These are phyloP conservation scores for Colletotrichum liaoningense DNA, from an alignment of 2,329 filamentous ascomycete species.

Conservation along the genomic window DNA sequence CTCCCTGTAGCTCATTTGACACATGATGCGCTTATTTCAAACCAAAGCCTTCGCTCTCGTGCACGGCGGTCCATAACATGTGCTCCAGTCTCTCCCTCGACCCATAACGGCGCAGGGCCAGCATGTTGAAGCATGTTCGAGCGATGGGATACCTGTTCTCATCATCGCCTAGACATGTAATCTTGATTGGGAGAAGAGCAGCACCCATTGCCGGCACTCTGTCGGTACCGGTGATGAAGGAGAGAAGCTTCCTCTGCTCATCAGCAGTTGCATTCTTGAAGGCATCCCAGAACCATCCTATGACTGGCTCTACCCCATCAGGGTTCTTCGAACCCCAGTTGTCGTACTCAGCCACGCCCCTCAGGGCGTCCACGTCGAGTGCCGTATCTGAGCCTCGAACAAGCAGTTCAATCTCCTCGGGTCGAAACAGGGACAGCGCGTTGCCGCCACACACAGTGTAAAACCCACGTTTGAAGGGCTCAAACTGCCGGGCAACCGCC, in stretches of 20 bases:
- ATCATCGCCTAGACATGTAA: slow-evolving; percentile 82
- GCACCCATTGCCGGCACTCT: slow-evolving; percentile 90
- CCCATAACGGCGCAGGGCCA: slow-evolving; percentile 80
- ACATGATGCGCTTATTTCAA: slow-evolving; percentile 69
- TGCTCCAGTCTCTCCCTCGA: slow-evolving; percentile 74
- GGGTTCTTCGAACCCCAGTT: slow-evolving; percentile 75
- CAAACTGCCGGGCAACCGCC: slow-evolving; percentile 84
- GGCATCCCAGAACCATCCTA: slow-evolving; percentile 90
- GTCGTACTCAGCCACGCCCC: slow-evolving; percentile 83
- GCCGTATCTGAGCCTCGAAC: slow-evolving; percentile 87
- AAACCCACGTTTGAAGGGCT: slow-evolving; percentile 94
- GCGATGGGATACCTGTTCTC: slow-evolving; percentile 82
- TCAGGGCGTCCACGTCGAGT: slow-evolving; percentile 81
- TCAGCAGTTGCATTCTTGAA: slow-evolving; percentile 74
- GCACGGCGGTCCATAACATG: slow-evolving; percentile 87
- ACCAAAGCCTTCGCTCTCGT: slow-evolving; percentile 92
- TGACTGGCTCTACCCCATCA: slow-evolving; percentile 71
- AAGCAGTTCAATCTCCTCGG: slow-evolving; percentile 91
- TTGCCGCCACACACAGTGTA: slow-evolving; percentile 93
- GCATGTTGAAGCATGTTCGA: slow-evolving; percentile 89
- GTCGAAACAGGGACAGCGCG: slow-evolving; percentile 85
- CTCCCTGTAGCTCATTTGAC: slow-evolving; percentile 22
- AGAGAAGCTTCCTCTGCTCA: slow-evolving; percentile 82
- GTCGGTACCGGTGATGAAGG: slow-evolving; percentile 91
- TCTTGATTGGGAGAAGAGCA: slow-evolving; percentile 80